Base-by-base conservation (phyloP, 768 basidiomycete species). In the Tubosaeta sp. region DNA sequence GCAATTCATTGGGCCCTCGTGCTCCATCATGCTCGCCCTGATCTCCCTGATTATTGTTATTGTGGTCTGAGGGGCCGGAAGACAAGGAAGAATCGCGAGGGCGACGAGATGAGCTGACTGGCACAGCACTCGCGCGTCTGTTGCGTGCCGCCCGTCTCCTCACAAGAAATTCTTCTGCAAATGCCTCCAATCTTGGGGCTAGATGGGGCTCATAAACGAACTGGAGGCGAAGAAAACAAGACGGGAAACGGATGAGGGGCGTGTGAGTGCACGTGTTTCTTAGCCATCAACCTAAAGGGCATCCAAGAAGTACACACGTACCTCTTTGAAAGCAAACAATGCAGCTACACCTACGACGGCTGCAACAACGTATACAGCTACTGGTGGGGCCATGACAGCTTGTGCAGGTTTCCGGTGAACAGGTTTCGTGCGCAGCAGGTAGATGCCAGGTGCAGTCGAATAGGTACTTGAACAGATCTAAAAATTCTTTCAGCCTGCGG, bases 151-250 rank as follows among this genome's bases (percentile, higher is more conserved):
- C 65, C 21, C 65, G 66, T 44, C 69, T 65, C 30, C 52, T 52
- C 27, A 62, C 64, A 21, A 69, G 57, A 59, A 65, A 70, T 22
- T 60, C 58, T 58, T 73, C 69, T 2, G 65, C 64, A 68, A 71
- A 71, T 45, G 65, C 69, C 70, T 82, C 83, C 25, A 87, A 40
- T 38, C 70, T 73, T 0, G 84, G 84, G 18, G 82, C 83, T 51
- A 87, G 75, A 52, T 85, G 83, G 10, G 84, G 84, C 54, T 84
- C 83, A 51, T 84, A 86, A 25, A 87, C 77, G 49, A 82, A 81
- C 85, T 87, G 51, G 31, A 40, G 38, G 18, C 16, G 12, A 21
- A 19, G 39, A 12, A 14, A 29, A 44, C 22, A 19, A 31, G 10
- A n/a, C 7, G 12, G n/a, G 44, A 32, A 46, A 40, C 6, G 53